phyloP scores from a whole-genome alignment of 2,329 filamentous ascomycete species.

The Talaromyces sp. region DNA sequence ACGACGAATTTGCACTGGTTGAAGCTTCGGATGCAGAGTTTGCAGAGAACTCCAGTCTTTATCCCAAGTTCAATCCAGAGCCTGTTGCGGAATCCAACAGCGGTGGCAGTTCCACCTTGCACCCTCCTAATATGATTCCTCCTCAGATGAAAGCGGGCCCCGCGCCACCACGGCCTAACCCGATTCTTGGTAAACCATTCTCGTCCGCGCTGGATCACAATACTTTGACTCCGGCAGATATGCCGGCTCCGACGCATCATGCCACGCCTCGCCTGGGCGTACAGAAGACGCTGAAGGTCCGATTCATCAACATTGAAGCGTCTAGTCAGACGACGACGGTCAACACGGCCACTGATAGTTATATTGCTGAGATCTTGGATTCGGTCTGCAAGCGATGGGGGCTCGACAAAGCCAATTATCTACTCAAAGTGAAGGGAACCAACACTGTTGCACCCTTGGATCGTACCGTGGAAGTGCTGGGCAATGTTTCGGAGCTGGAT shows the following conservation, averaged over 20 bases:
- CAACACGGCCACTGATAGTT: conserved; percentile 59
- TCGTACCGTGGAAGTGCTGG: conserved; percentile 60
- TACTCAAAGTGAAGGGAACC: conserved; percentile 58
- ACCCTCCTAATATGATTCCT: conserved; percentile 14
- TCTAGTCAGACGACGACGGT: conserved; percentile 49
- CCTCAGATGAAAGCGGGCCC: conserved; percentile 22
- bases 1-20: conserved; percentile 62
- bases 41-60: conserved; percentile 53
- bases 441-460: conserved; percentile 60
- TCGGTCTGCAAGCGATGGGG: conserved; percentile 57
- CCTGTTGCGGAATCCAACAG: conserved; percentile 24
- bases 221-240: conserved; percentile 42
- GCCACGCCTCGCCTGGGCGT: conserved; percentile 52
- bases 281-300: conserved; percentile 54
- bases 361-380: conserved; percentile 63
- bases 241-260: conserved; percentile 37
- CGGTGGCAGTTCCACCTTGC: conserved; percentile 18
- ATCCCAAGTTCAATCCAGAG: conserved; percentile 44
- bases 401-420: conserved; percentile 59
- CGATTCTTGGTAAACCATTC: conserved; percentile 42
- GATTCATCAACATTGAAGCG: conserved; percentile 57
- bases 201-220: conserved; percentile 42
- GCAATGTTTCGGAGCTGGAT: conserved; percentile 55
- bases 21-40: conserved; percentile 53
- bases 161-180: conserved; percentile 24